These are phyloP conservation scores for Acidomyces sp. DNA, from an alignment of 495 filamentous ascomycete species.

Conservation along the genomic window DNA sequence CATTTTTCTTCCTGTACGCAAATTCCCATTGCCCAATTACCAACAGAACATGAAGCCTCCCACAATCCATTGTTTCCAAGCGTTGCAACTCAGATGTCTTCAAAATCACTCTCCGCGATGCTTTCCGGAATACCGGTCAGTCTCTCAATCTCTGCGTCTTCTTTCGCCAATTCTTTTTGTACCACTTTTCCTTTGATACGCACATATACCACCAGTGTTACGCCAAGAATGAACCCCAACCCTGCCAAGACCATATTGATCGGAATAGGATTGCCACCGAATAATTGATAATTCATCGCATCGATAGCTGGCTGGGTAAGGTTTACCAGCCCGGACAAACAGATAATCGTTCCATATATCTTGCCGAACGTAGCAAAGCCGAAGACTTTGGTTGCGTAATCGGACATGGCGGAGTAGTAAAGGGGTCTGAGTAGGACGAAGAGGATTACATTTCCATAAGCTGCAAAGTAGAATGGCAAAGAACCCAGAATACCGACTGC, in stretches of 20 bases:
- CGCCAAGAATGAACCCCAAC: slow-evolving; percentile 39
- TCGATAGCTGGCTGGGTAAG: slow-evolving; percentile 78
- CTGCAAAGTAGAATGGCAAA: slow-evolving; percentile 54
- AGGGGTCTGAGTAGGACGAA: slow-evolving; percentile 71
- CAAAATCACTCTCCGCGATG: slow-evolving; percentile 9
- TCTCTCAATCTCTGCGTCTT: slow-evolving; percentile 26
- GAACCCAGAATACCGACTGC: slow-evolving; percentile 67
- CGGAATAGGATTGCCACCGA: slow-evolving; percentile 59
- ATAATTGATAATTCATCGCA: slow-evolving; percentile 59
- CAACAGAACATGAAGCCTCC: too few relatives aligned
- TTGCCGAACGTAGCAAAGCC: slow-evolving; percentile 90
- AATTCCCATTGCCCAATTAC: too few relatives aligned
- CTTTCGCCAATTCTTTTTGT: slow-evolving; percentile 20
- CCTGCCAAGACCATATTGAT: slow-evolving; percentile 60
- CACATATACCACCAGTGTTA: slow-evolving; percentile 28
- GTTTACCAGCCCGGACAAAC: slow-evolving; percentile 71
- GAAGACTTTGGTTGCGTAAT: slow-evolving; percentile 92
- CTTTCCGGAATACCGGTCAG: slow-evolving; percentile 12
- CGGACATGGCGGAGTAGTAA: slow-evolving; percentile 65
- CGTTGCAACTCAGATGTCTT: slow-evolving; percentile 4
- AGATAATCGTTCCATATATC: slow-evolving; percentile 88
- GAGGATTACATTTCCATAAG: slow-evolving; percentile 63
- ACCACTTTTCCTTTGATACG: slow-evolving; percentile 21
- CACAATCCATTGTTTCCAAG: too few relatives aligned
- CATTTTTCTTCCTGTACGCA: too few relatives aligned